phyloP scores from a whole-genome alignment of 164 flowering plant genomes.

The Vitis riparia region DNA sequence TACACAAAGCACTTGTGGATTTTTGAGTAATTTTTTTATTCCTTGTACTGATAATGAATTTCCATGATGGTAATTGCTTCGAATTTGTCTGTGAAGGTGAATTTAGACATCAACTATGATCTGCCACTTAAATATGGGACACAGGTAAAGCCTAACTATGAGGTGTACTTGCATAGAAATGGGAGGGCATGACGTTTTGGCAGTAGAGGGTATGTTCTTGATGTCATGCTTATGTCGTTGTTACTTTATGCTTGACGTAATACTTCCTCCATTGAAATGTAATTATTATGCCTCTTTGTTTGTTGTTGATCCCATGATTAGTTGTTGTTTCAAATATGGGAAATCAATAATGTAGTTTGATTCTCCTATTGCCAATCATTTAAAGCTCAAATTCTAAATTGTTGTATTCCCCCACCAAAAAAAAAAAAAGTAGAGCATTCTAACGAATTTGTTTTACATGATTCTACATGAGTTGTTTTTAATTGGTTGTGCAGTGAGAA shows the following conservation, averaged over 20 bases:
- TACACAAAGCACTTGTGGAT: conserved; percentile 54
- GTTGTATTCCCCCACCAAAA: too few relatives aligned
- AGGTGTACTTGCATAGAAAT: conserved; percentile 77
- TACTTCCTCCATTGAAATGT: too few relatives aligned
- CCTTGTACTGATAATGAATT: not conserved
- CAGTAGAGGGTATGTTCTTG: conserved; percentile 63
- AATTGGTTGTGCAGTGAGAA: conserved; percentile 50
- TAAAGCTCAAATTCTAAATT: too few relatives aligned
- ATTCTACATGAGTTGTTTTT: conserved; percentile 70
- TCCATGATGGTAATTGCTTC: not conserved
- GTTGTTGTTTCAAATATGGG: too few relatives aligned
- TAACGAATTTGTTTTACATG: not conserved
- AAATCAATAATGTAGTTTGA: too few relatives aligned
- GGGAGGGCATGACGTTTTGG: conserved; percentile 98
- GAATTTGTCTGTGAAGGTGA: conserved; percentile 44
- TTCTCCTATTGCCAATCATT: too few relatives aligned
- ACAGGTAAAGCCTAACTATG: conserved; percentile 65
- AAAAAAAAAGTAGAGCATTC: too few relatives aligned
- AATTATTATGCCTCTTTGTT: not conserved
- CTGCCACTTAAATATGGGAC: conserved; percentile 52
- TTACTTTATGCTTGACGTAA: not conserved
- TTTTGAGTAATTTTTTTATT: not conserved
- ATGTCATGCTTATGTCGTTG: not conserved
- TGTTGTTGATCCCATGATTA: too few relatives aligned
- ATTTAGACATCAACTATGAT: conserved; percentile 72